Evolutionary conservation across 2,329 filamentous ascomycete species (phyloP), one percentile per base, ranked within the genome.

Genomic region (Sporothrix schenckii): DNA sequence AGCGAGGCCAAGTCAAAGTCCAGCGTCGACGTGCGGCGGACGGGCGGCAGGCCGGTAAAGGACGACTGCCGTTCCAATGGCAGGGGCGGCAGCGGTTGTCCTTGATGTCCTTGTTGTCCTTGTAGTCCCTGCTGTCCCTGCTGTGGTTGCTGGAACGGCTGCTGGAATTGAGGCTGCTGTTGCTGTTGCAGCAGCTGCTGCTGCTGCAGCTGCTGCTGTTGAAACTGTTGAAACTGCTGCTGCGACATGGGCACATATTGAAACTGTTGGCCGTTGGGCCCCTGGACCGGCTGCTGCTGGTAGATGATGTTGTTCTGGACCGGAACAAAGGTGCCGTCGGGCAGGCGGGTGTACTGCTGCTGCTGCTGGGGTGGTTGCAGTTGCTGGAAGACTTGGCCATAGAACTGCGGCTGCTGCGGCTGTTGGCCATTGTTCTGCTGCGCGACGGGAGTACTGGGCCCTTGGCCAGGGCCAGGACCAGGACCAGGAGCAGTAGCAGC

Each of bases 41-140:
- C 88, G 1, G 86, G 86, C 3, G 88, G 87, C 50, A 90, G 77
- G 0, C 85, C 85, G 27, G 84, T 79, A 72, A 89, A 89, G 1
- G 85, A 87, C 1, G 83, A 80, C 13, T 81, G 79, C 44, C 83
- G 74, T 56, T 70, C 63, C 47, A 66, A 66, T 0, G 49, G 58
- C 1, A 69, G 66, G 24, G 16, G 11, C 13, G 34, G 71, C 16
- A 41, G 69, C 30, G 58, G 65, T 44, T 67, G 66, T 5, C 30
- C 39, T 2, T 30, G 67, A 39, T 68, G 70, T 9, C 34, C 34
- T 4, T 60, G 67, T 3, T 68, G 58, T 6, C 19, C 16, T 49
- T 69, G 67, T n/a, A 49, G 60, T 24, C 53, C 66, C 1, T 27
- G 41, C n/a, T 63, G 60, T 24, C 53, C 66, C 34, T 24, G 70